phyloP scores from a whole-genome alignment of 257 asterid genomes.

The Nemophila menziesii region DNA sequence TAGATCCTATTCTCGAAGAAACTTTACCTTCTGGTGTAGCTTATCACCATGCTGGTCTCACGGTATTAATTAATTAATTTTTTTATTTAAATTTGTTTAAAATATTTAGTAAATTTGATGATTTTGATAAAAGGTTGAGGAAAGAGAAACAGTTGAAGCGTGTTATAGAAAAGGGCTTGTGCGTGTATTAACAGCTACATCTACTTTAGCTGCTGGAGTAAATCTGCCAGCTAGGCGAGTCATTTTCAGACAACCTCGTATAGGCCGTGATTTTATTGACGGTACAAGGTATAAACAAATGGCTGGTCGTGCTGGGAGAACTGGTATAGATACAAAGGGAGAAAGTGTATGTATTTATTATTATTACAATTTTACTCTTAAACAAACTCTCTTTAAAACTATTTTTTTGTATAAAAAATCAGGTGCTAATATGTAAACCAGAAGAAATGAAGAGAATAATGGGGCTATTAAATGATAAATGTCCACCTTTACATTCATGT shows the following conservation, averaged over 20 bases:
- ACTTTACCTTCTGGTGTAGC: conserved; percentile 96
- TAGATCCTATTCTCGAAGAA: conserved; percentile 86
- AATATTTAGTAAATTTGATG: conserved; percentile 10
- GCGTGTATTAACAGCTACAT: conserved; percentile 98
- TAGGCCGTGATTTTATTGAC: conserved; percentile 92
- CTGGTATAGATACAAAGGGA: conserved; percentile 97
- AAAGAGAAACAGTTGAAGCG: conserved; percentile 89
- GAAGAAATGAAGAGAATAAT: conserved; percentile 71
- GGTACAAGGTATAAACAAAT: conserved; percentile 91
- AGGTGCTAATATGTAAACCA: conserved; percentile 86
- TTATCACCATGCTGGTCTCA: conserved; percentile 98
- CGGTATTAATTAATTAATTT: conserved; percentile 29
- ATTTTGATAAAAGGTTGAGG: conserved; percentile 65
- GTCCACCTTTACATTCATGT: conserved; percentile 94
- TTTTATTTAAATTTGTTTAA: not conserved
- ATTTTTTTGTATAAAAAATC: conserved; percentile 8
- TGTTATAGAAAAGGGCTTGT: conserved; percentile 97
- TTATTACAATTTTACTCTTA: not conserved
- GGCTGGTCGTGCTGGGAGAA: conserved; percentile 99
- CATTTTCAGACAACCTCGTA: conserved; percentile 93
- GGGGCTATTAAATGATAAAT: conserved; percentile 66
- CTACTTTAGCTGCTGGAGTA: conserved; percentile 99
- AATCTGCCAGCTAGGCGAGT: conserved; percentile 98
- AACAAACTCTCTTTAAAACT: conserved; percentile 1
- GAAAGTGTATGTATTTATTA: conserved; percentile 62